A percentile compares a stretch with the other conserved stretches of the same genome.
Evolutionary conservation across 305 asterid genomes (phyloP).

Genomic region (Solanum chacoense): DNA sequence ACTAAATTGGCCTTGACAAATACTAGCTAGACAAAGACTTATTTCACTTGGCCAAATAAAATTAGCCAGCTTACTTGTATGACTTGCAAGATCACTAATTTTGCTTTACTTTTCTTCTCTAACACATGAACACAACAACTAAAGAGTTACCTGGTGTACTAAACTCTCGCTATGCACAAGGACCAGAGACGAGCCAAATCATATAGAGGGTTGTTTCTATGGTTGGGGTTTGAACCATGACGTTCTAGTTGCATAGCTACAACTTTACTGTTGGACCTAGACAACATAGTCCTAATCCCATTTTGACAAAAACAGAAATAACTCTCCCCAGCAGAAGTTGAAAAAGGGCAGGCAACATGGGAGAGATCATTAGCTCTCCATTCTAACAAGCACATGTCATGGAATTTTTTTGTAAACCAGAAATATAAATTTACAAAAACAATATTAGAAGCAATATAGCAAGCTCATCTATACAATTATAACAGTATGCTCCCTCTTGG

Average conservation of each 20-base stretch:
- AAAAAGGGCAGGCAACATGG: background rate
- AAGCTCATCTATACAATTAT: background rate
- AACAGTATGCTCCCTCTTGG: conserved; percentile 17
- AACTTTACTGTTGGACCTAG: background rate
- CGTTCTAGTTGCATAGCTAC: background rate
- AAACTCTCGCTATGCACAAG: background rate
- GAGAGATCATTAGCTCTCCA: background rate
- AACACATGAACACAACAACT: background rate
- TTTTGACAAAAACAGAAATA: background rate
- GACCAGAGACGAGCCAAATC: background rate
- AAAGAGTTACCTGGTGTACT: background rate
- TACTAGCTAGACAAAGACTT: background rate
- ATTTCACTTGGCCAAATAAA: background rate
- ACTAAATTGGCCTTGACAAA: background rate
- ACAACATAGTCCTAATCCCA: background rate
- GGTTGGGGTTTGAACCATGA: background rate
- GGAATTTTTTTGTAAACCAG: background rate
- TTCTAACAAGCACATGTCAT: background rate
- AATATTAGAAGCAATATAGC: background rate
- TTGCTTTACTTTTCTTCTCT: background rate
- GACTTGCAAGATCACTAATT: background rate
- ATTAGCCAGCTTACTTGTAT: background rate
- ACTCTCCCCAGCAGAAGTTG: background rate
- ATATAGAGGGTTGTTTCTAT: background rate
- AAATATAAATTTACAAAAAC: background rate